Evolutionary conservation across 2,329 filamentous ascomycete species (phyloP).

Genomic region (Penicillium glabrum): DNA sequence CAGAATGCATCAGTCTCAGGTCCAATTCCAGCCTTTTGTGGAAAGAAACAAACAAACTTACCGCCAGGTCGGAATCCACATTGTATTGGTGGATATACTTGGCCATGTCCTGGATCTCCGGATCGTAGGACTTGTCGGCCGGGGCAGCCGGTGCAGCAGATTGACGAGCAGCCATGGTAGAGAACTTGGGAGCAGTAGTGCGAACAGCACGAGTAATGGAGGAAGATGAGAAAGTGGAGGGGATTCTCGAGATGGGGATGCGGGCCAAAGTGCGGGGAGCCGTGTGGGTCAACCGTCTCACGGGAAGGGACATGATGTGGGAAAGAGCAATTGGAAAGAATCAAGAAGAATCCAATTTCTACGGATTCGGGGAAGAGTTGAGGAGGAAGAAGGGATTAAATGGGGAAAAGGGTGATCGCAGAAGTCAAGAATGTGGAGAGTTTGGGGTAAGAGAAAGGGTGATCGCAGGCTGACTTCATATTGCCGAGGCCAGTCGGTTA

Average conservation of each 20-base stretch:
- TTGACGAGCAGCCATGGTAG: constrained; percentile 44
- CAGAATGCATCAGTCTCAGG: background rate
- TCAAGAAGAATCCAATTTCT: constrained; percentile 12
- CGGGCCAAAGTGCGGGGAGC: constrained; percentile 47
- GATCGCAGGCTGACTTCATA: constrained; percentile 23
- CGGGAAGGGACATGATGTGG: constrained; percentile 41
- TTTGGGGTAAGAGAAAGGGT: constrained; percentile 13
- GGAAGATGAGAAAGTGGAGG: constrained; percentile 24
- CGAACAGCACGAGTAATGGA: constrained; percentile 19
- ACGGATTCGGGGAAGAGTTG: background rate
- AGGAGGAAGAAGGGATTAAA: background rate
- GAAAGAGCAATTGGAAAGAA: constrained; percentile 39
- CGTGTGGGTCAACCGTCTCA: constrained; percentile 44
- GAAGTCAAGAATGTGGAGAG: constrained; percentile 11
- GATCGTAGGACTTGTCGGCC: constrained; percentile 67
- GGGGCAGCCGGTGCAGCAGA: constrained; percentile 37
- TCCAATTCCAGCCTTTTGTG: background rate
- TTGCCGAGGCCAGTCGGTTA: constrained; percentile 27
- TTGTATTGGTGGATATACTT: constrained; percentile 90
- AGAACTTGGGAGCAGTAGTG: constrained; percentile 37
- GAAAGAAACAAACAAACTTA: constrained; percentile 49
- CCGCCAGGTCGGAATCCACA: constrained; percentile 87
- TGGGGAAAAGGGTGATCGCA: constrained; percentile 1
- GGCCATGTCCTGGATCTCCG: constrained; percentile 93
- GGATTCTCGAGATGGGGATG: constrained; percentile 42